Base-by-base conservation (phyloP, 306 rosid genomes). In the Erythrophleum fordii region DNA sequence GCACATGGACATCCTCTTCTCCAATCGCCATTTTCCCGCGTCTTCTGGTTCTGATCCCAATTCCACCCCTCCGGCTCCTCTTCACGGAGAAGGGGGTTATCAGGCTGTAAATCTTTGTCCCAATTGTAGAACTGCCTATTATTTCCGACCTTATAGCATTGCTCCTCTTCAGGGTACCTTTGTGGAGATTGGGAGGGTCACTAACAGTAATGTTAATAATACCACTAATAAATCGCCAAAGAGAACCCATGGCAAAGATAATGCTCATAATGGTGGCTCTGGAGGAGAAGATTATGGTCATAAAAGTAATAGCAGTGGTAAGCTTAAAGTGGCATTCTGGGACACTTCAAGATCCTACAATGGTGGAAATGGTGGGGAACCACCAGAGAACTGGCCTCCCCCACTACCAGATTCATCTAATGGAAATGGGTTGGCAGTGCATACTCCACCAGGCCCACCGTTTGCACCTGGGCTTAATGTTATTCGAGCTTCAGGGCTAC, bases 381-480 rank as follows among this genome's bases (percentile, higher is more conserved):
- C 90, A 20, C 90, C 89, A 5, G 88, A 77, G 60, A 81, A 81
- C 53, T 85, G 90, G 91, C 86, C 86, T 78, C 86, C 81, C 29
- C 88, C 86, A 22, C 85, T 83, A 22, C 85, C 84, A 5, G 67
- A 67, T 22, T 25, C 26, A 29, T 77, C 87, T 59, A 41, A 80
- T n/a, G 78, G 68, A 20, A 86, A 87, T 70, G 94, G 93, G 18
- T 26, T 88, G 80, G 85, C 92, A 8, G 83, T 87, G 42, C 94
- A 87, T 55, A 79, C 88, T 20, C 97, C 98, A 12, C 90, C 92
- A 6, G 94, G 87, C 11, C 97, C 97, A n/a, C 94, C 97, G 6
- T 86, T 90, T 45, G 85, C 79, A 0, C 92, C 92, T 14, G 91
- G 91, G 5, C 80, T 85, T 58, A 88, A 89, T 79, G 78, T 85